These are phyloP conservation scores for Oryza rufipogon DNA, from an alignment of 176 grass and related monocot genomes.

Conservation along the genomic window DNA sequence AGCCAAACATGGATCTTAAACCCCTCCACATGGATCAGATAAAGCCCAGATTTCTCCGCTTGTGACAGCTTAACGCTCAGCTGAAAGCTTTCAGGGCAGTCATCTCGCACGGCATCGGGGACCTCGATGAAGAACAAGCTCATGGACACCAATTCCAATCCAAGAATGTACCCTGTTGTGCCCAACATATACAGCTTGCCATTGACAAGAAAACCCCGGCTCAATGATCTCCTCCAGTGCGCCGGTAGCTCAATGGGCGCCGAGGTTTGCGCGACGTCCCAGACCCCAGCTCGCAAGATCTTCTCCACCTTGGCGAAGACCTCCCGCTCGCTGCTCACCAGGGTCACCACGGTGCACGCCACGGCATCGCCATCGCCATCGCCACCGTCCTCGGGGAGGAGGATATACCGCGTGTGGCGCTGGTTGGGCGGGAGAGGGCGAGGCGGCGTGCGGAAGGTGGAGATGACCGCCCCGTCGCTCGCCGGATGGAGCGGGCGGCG, in stretches of 20 bases:
- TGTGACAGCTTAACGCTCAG: background rate
- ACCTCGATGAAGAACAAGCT: slow-evolving; percentile 3
- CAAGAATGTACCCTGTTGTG: slow-evolving; percentile 13
- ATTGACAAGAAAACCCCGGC: background rate
- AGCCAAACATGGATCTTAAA: slow-evolving; percentile 26
- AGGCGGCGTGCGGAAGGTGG: background rate
- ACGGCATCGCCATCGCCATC: background rate
- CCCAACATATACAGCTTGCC: slow-evolving; percentile 26
- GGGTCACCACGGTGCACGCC: background rate
- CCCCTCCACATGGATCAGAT: background rate
- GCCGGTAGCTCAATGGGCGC: background rate
- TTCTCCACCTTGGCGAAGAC: slow-evolving; percentile 22
- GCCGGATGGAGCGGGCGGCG: slow-evolving; percentile 37
- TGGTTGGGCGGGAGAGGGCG: background rate
- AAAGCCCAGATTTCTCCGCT: slow-evolving; percentile 11
- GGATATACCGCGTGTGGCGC: background rate
- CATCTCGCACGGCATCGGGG: background rate
- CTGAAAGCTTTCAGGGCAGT: background rate
- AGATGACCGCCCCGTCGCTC: background rate
- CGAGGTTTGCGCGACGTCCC: background rate
- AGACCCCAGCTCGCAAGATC: background rate
- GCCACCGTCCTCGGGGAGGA: background rate
- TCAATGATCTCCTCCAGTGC: background rate
- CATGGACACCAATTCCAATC: slow-evolving; percentile 12
- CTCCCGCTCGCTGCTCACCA: slow-evolving; percentile 3